Conservation (phyloP, 2,329 filamentous ascomycete genomes). For the Aspergillus calidoustus region DNA sequence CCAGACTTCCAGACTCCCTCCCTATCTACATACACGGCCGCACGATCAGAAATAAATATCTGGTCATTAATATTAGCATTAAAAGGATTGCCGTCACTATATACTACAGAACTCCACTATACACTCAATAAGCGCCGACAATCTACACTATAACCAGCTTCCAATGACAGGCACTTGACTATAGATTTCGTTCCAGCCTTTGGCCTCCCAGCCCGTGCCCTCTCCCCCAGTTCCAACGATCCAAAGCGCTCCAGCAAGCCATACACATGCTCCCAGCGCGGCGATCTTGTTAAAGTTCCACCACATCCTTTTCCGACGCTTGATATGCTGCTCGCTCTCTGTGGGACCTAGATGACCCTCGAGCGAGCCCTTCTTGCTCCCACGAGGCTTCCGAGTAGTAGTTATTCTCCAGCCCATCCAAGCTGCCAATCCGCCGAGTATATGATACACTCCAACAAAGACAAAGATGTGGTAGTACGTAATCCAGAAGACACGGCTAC, state of each 20-base stretch:
- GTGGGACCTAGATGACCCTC: constrained; percentile 42
- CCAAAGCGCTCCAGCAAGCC: constrained; percentile 80
- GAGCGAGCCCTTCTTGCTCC: constrained; percentile 34
- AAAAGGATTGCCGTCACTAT: not conserved
- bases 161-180: constrained; percentile 62
- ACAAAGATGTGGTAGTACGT: constrained; percentile 72
- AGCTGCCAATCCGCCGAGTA: constrained; percentile 82
- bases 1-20: not conserved
- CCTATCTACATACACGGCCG: not conserved
- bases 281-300: constrained; percentile 71
- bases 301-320: constrained; percentile 67
- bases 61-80: constrained; percentile 4
- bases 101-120: not conserved
- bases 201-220: constrained; percentile 77
- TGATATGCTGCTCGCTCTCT: constrained; percentile 58
- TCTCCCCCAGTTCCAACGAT: constrained; percentile 74
- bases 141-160: constrained; percentile 49
- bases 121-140: not conserved
- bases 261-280: constrained; percentile 64
- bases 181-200: constrained; percentile 77
- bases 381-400: constrained; percentile 35
- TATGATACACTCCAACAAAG: constrained; percentile 71
- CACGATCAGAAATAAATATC: not conserved
- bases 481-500: constrained; percentile 69
- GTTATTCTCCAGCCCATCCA: constrained; percentile 68